These are phyloP conservation scores for Plantago elongata DNA, from an alignment of 257 asterid genomes.

Conservation along the genomic window DNA sequence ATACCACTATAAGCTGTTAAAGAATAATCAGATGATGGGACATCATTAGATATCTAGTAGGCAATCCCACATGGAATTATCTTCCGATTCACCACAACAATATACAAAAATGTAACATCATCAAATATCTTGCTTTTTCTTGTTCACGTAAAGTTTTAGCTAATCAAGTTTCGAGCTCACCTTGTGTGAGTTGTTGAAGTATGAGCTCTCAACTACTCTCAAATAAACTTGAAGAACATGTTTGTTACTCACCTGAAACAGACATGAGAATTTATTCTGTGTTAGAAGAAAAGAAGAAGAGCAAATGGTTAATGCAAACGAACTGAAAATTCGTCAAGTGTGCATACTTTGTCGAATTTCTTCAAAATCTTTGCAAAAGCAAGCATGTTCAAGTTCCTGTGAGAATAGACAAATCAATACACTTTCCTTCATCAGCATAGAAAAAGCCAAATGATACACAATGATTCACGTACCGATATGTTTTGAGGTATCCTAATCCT, in stretches of 20 bases:
- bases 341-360: slow-evolving; percentile 88
- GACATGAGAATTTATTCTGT: slow-evolving; percentile 22
- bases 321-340: background rate
- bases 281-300: background rate
- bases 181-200: slow-evolving; percentile 94
- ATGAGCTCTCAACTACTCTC: slow-evolving; percentile 83
- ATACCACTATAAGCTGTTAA: too few relatives aligned
- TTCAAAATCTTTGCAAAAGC: slow-evolving; percentile 91
- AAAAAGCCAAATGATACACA: background rate
- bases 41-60: too few relatives aligned
- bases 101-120: background rate
- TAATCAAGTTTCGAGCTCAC: slow-evolving; percentile 33
- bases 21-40: too few relatives aligned
- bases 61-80: too few relatives aligned
- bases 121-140: background rate
- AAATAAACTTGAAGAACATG: slow-evolving; percentile 84
- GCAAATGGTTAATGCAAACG: background rate
- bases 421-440: background rate
- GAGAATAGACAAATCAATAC: slow-evolving; percentile 4
- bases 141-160: slow-evolving; percentile 8
- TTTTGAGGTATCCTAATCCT: slow-evolving; percentile 79
- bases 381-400: slow-evolving; percentile 84
- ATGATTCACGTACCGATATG: slow-evolving; percentile 53
- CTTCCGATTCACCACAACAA: too few relatives aligned
- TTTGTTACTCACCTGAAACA: slow-evolving; percentile 76